Evolutionary conservation across 768 basidiomycete genomes (phyloP).

Genomic region (Calocybe gangraenosa): DNA sequence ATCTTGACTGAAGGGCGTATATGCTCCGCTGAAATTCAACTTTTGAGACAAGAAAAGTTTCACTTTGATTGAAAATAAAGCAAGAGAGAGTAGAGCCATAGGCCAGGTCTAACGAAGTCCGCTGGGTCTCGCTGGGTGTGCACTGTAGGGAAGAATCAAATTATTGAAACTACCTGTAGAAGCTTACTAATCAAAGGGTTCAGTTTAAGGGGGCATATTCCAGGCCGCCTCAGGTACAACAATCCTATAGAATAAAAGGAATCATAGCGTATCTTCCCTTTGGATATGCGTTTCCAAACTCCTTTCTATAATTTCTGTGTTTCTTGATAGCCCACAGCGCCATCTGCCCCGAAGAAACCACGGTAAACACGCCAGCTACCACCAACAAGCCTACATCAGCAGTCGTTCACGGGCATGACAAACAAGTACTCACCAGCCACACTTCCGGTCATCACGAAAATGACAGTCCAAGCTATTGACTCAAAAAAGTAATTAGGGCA

Average conservation of each 20-base stretch:
- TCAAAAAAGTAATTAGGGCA: conserved; percentile 97
- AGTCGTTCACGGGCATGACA: background rate
- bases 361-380: conserved; percentile 62
- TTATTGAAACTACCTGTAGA: too few relatives aligned
- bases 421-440: conserved; percentile 50
- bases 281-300: conserved; percentile 87
- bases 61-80: too few relatives aligned
- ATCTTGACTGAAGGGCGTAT: too few relatives aligned
- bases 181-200: background rate
- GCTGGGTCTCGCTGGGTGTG: too few relatives aligned
- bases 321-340: conserved; percentile 87
- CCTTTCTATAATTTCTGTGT: conserved; percentile 84
- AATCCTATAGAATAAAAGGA: conserved; percentile 64
- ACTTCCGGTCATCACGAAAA: conserved; percentile 76
- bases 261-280: conserved; percentile 71
- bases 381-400: background rate
- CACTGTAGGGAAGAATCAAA: too few relatives aligned
- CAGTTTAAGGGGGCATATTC: too few relatives aligned
- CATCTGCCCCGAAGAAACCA: conserved; percentile 66
- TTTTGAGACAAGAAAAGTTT: too few relatives aligned
- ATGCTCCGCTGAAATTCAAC: too few relatives aligned
- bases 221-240: too few relatives aligned
- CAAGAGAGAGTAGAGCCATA: too few relatives aligned
- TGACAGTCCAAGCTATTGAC: conserved; percentile 64
- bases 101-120: too few relatives aligned